Evolutionary conservation across 495 filamentous ascomycete genomes (phyloP).

Genomic region (Aspergillus sparsus): DNA sequence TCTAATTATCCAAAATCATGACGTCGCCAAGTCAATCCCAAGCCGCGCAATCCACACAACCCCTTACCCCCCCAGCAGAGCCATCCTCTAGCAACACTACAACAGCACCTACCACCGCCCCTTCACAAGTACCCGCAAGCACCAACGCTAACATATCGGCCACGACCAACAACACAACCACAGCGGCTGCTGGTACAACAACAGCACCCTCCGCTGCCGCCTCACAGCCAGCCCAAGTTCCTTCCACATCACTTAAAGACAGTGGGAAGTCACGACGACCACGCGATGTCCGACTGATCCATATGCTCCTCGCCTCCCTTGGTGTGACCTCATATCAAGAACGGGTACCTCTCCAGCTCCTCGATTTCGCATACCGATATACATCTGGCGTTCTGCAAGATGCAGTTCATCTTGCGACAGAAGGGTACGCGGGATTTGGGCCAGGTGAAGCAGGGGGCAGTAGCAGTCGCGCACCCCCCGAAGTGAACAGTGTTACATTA

Average conservation of each 20-base stretch:
- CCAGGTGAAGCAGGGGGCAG: slow-evolving; percentile 29
- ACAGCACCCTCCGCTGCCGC: slow-evolving; percentile 22
- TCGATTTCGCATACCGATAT: slow-evolving; percentile 95
- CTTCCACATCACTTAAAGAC: slow-evolving; percentile 60
- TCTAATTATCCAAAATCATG: slow-evolving; percentile 29
- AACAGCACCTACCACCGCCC: slow-evolving; percentile 19
- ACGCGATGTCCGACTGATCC: slow-evolving; percentile 86
- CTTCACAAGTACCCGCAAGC: slow-evolving; percentile 13
- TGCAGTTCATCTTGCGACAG: slow-evolving; percentile 53
- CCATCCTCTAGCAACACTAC: slow-evolving; percentile 28
- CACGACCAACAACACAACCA: slow-evolving; percentile 23
- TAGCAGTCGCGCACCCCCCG: slow-evolving; percentile 31
- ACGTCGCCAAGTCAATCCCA: slow-evolving; percentile 44
- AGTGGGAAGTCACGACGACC: slow-evolving; percentile 69
- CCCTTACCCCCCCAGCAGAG: slow-evolving; percentile 48
- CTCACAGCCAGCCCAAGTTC: slow-evolving; percentile 41
- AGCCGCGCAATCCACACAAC: slow-evolving; percentile 41
- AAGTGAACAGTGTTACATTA: slow-evolving; percentile 52
- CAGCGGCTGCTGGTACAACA: slow-evolving; percentile 19
- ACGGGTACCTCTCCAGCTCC: slow-evolving; percentile 87
- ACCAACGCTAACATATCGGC: slow-evolving; percentile 18
- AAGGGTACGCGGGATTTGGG: slow-evolving; percentile 48
- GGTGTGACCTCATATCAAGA: slow-evolving; percentile 91
- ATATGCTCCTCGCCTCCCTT: slow-evolving; percentile 83
- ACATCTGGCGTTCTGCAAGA: slow-evolving; percentile 54